Evolutionary conservation across 441 rosid genomes (phyloP).

Genomic region (Corymbia citriodora): DNA sequence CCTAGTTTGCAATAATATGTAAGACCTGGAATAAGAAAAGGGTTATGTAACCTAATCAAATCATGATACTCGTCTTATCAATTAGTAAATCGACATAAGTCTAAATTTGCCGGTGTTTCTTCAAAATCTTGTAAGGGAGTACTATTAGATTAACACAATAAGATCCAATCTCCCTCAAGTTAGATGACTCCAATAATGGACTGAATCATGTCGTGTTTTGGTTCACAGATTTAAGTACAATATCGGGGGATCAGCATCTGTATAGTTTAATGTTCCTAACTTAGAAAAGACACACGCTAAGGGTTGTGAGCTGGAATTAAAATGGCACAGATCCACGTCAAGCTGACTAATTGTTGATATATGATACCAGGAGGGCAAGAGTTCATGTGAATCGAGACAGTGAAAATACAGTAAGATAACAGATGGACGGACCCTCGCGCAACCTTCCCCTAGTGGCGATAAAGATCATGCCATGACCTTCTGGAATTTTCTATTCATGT

Average conservation of each 20-base stretch:
- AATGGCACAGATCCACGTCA: background rate
- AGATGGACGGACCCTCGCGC: background rate
- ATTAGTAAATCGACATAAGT: background rate
- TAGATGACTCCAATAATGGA: background rate
- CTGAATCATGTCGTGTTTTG: background rate
- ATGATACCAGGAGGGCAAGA: background rate
- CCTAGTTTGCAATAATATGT: background rate
- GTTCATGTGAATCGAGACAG: background rate
- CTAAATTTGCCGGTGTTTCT: background rate
- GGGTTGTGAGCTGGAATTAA: background rate
- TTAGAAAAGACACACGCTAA: background rate
- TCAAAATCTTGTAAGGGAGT: background rate
- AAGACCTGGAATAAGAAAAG: background rate
- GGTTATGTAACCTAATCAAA: background rate
- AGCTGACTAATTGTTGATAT: background rate
- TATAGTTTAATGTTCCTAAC: background rate
- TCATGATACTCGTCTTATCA: background rate
- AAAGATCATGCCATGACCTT: background rate
- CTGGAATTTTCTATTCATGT: background rate
- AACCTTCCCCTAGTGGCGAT: background rate
- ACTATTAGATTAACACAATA: background rate
- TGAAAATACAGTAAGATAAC: background rate
- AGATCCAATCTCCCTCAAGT: background rate
- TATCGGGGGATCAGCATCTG: background rate
- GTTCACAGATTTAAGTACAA: background rate